phyloP scores from a whole-genome alignment of 306 rosid species.

The Citrullus colocynthis region DNA sequence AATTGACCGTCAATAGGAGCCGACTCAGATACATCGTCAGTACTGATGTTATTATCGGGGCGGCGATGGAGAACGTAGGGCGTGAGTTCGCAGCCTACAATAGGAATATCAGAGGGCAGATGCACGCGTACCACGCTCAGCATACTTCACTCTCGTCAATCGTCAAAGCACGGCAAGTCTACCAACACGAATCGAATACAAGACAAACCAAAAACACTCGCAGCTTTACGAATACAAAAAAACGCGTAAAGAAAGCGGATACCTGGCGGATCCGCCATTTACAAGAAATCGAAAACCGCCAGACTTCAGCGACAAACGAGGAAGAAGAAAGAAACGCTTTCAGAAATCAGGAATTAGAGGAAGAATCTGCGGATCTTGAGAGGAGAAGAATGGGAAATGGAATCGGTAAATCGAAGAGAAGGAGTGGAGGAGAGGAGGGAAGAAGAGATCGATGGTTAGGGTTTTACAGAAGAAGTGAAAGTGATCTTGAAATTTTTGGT shows the following conservation, averaged over 20 bases:
- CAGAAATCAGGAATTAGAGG: neutral
- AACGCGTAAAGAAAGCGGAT: slow-evolving; percentile 32
- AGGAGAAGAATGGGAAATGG: neutral
- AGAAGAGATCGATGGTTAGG: slow-evolving; percentile 41
- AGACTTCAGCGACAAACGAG: slow-evolving; percentile 36
- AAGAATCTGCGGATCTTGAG: slow-evolving; percentile 28
- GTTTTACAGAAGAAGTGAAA: slow-evolving; percentile 51
- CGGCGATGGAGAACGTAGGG: slow-evolving; percentile 89
- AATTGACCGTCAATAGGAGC: slow-evolving; percentile 72
- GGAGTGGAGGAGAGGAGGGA: neutral
- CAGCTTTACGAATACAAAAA: slow-evolving; percentile 16
- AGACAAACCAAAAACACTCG: slow-evolving; percentile 13
- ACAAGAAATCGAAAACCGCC: slow-evolving; percentile 50
- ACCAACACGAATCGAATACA: slow-evolving; percentile 24
- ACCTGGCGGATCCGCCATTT: slow-evolving; percentile 88
- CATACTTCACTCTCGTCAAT: slow-evolving; percentile 67
- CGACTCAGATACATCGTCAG: slow-evolving; percentile 74
- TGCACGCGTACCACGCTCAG: slow-evolving; percentile 93
- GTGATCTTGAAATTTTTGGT: slow-evolving; percentile 19
- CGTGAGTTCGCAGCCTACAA: slow-evolving; percentile 94
- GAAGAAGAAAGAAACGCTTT: slow-evolving; percentile 2
- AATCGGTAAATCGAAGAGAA: slow-evolving; percentile 16
- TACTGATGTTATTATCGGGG: slow-evolving; percentile 30
- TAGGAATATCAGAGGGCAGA: slow-evolving; percentile 94
- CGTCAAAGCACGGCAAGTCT: slow-evolving; percentile 25